Evolutionary conservation across 768 basidiomycete genomes (phyloP).

Genomic region (Leccinum longicurvipes): DNA sequence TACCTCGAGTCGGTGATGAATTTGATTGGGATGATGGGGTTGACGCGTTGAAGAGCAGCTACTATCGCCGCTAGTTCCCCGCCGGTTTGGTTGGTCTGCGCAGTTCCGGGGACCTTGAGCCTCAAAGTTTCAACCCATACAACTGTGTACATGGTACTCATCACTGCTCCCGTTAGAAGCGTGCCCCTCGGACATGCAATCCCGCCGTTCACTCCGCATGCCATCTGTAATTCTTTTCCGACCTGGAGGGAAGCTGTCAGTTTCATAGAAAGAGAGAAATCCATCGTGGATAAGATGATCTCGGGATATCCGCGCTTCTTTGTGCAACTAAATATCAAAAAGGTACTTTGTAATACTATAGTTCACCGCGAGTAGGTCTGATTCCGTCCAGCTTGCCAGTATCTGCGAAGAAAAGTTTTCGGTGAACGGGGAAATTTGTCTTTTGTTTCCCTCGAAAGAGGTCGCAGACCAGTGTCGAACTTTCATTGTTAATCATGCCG

Average conservation of each 20-base stretch:
- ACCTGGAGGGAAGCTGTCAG: conserved; percentile 89
- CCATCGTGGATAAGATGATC: conserved; percentile 77
- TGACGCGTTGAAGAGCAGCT: too few species aligned
- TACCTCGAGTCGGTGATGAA: too few species aligned
- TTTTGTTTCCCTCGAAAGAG: too few species aligned
- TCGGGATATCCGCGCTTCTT: conserved; percentile 95
- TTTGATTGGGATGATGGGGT: too few species aligned
- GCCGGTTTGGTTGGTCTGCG: too few species aligned
- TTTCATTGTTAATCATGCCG: conserved; percentile 59
- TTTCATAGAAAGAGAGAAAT: conserved; percentile 86
- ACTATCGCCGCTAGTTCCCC: too few species aligned
- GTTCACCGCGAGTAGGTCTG: neutral
- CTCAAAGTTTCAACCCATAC: neutral
- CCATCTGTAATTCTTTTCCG: conserved; percentile 90
- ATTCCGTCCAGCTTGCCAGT: conserved; percentile 57
- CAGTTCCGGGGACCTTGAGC: too few species aligned
- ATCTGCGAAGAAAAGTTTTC: conserved; percentile 81
- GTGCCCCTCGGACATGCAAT: conserved; percentile 47
- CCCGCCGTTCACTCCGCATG: conserved; percentile 74
- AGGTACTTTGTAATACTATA: conserved; percentile 49
- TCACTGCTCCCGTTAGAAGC: conserved; percentile 5
- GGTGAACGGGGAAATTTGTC: conserved; percentile 61
- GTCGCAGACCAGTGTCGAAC: conserved; percentile 73
- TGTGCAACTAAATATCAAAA: conserved; percentile 79
- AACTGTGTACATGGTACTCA: too few species aligned